Conservation (phyloP, 495 filamentous ascomycete genomes). For the Cenococcum geophilum region DNA sequence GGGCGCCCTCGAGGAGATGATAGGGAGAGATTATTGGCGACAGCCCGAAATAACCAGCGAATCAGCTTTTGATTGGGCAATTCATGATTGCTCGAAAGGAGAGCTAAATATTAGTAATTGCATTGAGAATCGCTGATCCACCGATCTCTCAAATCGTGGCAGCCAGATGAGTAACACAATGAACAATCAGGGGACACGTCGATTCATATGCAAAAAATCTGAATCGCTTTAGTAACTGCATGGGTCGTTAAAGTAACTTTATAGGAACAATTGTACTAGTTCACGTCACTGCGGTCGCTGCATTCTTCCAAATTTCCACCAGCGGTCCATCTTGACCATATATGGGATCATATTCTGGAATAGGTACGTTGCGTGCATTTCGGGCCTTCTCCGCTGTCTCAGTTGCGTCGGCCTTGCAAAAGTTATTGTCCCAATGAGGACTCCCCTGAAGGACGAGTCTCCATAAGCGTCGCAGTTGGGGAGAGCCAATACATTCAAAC, state of each 20-base stretch:
- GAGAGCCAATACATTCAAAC: background rate
- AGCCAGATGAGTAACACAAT: no score
- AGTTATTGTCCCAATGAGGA: conserved; percentile 35
- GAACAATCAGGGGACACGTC: no score
- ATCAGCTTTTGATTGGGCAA: no score
- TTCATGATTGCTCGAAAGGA: no score
- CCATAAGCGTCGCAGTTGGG: background rate
- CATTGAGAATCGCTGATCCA: no score
- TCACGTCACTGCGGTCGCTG: conserved; percentile 2
- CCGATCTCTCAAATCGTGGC: no score
- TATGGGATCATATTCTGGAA: conserved; percentile 34
- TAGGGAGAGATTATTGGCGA: no score
- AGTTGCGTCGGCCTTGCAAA: conserved; percentile 27
- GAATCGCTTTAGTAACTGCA: no score
- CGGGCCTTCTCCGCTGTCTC: conserved; percentile 29
- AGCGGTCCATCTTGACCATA: conserved; percentile 32
- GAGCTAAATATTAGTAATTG: no score
- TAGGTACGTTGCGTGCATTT: conserved; percentile 21
- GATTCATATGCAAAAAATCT: no score
- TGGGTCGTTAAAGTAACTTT: background rate
- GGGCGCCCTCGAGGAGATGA: no score
- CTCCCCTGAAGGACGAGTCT: conserved; percentile 21
- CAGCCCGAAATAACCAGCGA: no score
- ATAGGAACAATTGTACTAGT: background rate
- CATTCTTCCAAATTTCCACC: conserved; percentile 31